Evolutionary conservation across 2,329 filamentous ascomycete species (phyloP).

Genomic region (Aureobasidium pullulans): DNA sequence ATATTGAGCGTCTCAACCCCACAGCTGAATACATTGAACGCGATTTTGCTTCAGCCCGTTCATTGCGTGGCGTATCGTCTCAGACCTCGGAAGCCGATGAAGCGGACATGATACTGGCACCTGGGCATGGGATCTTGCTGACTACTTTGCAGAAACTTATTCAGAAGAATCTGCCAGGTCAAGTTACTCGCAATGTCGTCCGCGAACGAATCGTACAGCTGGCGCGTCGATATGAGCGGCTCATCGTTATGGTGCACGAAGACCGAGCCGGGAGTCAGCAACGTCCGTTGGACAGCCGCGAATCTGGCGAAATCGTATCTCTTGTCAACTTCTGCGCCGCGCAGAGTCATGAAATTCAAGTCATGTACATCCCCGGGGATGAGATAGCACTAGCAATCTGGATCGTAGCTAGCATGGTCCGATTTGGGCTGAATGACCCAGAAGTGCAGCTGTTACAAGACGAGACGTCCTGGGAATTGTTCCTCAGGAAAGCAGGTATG

Average conservation of each 20-base stretch:
- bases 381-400: slow-evolving; percentile 32
- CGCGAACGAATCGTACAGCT: slow-evolving; percentile 49
- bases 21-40: slow-evolving; percentile 51
- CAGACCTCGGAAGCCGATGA: slow-evolving; percentile 33
- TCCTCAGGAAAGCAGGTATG: slow-evolving; percentile 57
- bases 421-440: slow-evolving; percentile 24
- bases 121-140: slow-evolving; percentile 59
- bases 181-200: slow-evolving; percentile 39
- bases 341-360: slow-evolving; percentile 31
- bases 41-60: slow-evolving; percentile 40
- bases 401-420: slow-evolving; percentile 28
- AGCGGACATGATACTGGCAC: slow-evolving; percentile 67
- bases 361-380: slow-evolving; percentile 35
- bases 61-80: neutral
- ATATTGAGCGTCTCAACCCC: slow-evolving; percentile 44
- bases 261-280: slow-evolving; percentile 15
- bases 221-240: slow-evolving; percentile 54
- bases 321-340: slow-evolving; percentile 37
- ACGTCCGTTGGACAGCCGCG: slow-evolving; percentile 23
- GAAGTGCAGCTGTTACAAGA: slow-evolving; percentile 31
- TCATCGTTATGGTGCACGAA: slow-evolving; percentile 61
- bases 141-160: slow-evolving; percentile 65
- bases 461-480: slow-evolving; percentile 61
- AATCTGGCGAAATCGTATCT: slow-evolving; percentile 26
- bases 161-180: slow-evolving; percentile 63